Conservation (phyloP, 129 eudicot genomes). For the Flaveria brownii region DNA sequence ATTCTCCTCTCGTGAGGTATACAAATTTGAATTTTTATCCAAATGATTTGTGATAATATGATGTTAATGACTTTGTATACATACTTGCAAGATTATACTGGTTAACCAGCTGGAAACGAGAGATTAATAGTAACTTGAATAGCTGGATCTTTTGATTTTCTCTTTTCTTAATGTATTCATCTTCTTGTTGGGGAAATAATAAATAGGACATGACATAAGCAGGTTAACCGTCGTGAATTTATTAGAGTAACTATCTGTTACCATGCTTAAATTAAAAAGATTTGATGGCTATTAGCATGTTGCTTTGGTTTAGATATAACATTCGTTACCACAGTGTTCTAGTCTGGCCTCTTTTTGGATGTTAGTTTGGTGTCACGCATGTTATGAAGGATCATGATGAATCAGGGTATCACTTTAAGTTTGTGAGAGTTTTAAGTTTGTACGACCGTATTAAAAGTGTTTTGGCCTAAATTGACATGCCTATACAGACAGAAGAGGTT, state of each 20-base stretch:
- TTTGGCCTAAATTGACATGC: conserved; percentile 4
- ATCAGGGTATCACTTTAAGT: conserved; percentile 4
- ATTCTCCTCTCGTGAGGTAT: conserved; percentile 90
- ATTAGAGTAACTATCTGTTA: background rate
- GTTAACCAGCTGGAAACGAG: no score
- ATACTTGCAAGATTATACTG: background rate
- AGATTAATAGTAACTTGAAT: background rate
- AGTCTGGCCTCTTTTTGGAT: background rate
- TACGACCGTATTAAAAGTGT: background rate
- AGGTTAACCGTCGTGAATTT: background rate
- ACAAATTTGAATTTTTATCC: background rate
- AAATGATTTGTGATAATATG: background rate
- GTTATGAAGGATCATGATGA: conserved; percentile 18
- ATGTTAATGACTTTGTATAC: background rate
- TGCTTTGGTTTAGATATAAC: background rate
- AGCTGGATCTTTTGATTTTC: no score
- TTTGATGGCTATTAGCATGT: conserved; percentile 19
- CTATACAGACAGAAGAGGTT: background rate
- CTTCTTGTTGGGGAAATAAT: no score
- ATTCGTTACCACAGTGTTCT: background rate
- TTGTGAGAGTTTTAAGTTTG: conserved; percentile 1
- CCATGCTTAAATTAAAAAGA: conserved; percentile 4
- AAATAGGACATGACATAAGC: no score
- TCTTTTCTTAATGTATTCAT: no score
- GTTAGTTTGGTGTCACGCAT: background rate